Percentiles rank a stretch among this genome's conserved stretches.
These are phyloP conservation scores for Gastroboletus turbinatus DNA, from an alignment of 1,284 basidiomycete species.

Conservation along the genomic window DNA sequence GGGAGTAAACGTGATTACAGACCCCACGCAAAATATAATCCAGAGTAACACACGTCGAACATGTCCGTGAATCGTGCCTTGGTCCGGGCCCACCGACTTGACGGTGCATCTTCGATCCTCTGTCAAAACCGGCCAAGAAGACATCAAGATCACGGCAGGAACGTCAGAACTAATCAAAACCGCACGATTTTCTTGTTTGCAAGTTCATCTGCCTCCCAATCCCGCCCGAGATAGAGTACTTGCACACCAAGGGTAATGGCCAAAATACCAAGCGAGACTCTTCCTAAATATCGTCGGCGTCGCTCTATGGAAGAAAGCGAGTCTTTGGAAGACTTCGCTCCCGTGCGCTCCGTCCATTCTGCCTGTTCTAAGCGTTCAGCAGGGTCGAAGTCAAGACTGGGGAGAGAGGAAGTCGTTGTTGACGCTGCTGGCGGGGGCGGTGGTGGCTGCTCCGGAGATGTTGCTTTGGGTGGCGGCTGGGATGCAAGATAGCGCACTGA, in stretches of 20 bases:
- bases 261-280: constrained; percentile 54
- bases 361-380: constrained; percentile 32
- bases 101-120: constrained; percentile 56
- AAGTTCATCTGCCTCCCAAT: constrained; percentile 61
- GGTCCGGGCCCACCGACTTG: constrained; percentile 61
- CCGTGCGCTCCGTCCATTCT: constrained; percentile 46
- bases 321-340: constrained; percentile 71
- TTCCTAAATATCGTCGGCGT: constrained; percentile 54
- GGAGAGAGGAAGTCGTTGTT: constrained; percentile 22
- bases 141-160: constrained; percentile 15
- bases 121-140: constrained; percentile 26
- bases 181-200: constrained; percentile 51
- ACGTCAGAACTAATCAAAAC: constrained; percentile 16
- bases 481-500: constrained; percentile 28
- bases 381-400: constrained; percentile 60
- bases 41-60: constrained; percentile 54
- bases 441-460: constrained; percentile 2
- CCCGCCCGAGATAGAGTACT: constrained; percentile 54
- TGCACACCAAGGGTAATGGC: constrained; percentile 48
- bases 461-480: constrained; percentile 14
- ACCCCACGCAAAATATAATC: not conserved
- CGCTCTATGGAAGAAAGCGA: constrained; percentile 73
- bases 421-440: constrained; percentile 9
- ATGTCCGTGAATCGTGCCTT: constrained; percentile 56
- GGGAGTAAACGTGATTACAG: constrained; percentile 1